phyloP scores from a whole-genome alignment of 2,329 filamentous ascomycete genomes.

The Ceratocystis huliohia region DNA sequence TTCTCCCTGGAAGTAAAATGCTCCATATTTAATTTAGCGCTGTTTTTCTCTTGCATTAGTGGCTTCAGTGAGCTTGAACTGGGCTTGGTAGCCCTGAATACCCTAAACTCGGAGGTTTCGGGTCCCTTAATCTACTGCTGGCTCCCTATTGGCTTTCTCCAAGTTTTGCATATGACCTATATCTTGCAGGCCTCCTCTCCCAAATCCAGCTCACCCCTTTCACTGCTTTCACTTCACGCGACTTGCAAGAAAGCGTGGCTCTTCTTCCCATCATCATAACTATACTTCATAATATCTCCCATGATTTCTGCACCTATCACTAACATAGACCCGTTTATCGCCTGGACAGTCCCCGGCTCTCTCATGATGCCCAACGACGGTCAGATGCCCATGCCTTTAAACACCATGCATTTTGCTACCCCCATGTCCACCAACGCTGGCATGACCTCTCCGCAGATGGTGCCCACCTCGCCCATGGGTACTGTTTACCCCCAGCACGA shows the following conservation, averaged over 20 bases:
- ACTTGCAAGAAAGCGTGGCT: neutral
- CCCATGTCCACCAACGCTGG: neutral
- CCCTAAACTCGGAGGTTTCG: neutral
- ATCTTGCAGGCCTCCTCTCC: too few relatives aligned
- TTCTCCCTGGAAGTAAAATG: neutral
- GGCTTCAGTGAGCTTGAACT: neutral
- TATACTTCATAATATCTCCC: neutral
- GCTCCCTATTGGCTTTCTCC: neutral
- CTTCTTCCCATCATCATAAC: neutral
- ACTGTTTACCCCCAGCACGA: slow-evolving; percentile 12
- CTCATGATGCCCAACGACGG: slow-evolving; percentile 10
- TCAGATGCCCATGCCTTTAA: slow-evolving; percentile 10
- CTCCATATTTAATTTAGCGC: neutral
- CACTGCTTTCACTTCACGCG: neutral
- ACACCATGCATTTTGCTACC: slow-evolving; percentile 6
- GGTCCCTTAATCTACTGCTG: neutral
- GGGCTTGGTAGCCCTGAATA: neutral
- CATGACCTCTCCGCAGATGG: slow-evolving; percentile 17
- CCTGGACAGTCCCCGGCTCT: slow-evolving; percentile 3
- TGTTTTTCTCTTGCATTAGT: neutral
- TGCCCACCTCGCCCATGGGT: slow-evolving; percentile 14
- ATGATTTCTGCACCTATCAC: neutral
- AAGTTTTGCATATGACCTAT: too few relatives aligned
- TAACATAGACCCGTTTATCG: slow-evolving; percentile 11
- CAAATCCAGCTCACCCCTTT: neutral